Evolutionary conservation across 1,284 basidiomycete species (phyloP).

Genomic region (Porodaedalea pini): DNA sequence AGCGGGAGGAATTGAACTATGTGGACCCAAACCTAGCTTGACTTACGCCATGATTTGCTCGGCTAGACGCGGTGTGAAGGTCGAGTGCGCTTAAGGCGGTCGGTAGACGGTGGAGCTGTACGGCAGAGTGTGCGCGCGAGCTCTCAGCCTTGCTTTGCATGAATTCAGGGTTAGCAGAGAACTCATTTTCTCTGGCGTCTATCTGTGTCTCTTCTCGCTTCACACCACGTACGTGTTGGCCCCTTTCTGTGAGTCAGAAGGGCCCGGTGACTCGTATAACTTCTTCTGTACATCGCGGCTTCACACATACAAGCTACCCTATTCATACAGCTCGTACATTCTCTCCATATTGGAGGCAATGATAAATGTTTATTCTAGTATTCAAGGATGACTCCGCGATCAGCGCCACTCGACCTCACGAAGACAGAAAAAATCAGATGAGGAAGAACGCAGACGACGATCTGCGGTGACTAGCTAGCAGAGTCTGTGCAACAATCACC

Average conservation of each 20-base stretch:
- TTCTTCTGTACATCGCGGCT: not conserved
- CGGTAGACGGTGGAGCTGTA: not conserved
- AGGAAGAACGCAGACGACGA: too few species aligned
- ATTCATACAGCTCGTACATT: not conserved
- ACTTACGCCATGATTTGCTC: not conserved
- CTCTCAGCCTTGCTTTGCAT: not conserved
- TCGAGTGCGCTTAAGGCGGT: too few species aligned
- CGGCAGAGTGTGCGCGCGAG: not conserved
- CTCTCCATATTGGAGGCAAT: too few species aligned
- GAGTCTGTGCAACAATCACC: too few species aligned
- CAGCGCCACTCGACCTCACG: too few species aligned
- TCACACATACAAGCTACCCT: not conserved
- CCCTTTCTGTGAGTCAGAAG: not conserved
- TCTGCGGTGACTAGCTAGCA: too few species aligned
- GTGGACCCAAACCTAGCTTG: too few species aligned
- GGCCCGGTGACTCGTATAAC: not conserved
- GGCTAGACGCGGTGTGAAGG: too few species aligned
- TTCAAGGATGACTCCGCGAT: too few species aligned
- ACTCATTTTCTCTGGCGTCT: not conserved
- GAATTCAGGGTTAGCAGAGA: not conserved
- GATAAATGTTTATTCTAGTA: too few species aligned
- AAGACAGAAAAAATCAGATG: too few species aligned
- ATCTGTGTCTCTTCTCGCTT: not conserved
- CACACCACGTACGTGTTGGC: not conserved
- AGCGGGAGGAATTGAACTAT: not conserved